phyloP scores from a whole-genome alignment of 2,329 filamentous ascomycete genomes.

The Aspergillus latus region DNA sequence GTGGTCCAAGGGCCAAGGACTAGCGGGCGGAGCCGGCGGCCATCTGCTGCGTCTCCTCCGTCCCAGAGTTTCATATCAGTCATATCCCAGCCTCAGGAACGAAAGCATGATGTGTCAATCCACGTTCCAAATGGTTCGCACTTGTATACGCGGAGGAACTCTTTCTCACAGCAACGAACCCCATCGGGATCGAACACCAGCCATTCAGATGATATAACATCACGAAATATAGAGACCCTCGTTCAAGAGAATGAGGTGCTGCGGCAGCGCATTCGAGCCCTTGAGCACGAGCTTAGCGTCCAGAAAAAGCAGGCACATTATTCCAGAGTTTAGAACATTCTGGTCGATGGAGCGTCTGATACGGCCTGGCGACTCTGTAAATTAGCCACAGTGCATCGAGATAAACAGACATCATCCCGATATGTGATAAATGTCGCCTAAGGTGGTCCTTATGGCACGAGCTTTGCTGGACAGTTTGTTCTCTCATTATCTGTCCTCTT shows the following conservation, averaged over 20 bases:
- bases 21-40: conserved; percentile 42
- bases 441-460: neutral
- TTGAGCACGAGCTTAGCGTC: conserved; percentile 45
- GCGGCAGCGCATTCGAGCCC: conserved; percentile 45
- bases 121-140: conserved; percentile 27
- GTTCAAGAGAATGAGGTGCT: conserved; percentile 50
- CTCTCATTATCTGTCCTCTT: neutral
- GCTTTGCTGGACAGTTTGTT: neutral
- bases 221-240: conserved; percentile 45
- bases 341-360: too few relatives aligned
- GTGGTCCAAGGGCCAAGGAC: conserved; percentile 35
- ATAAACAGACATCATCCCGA: neutral
- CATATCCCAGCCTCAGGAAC: conserved; percentile 28
- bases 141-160: conserved; percentile 32
- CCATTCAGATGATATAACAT: conserved; percentile 45
- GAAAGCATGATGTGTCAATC: conserved; percentile 29
- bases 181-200: conserved; percentile 32
- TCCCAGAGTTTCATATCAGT: conserved; percentile 31
- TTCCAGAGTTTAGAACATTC: neutral
- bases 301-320: conserved; percentile 29
- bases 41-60: conserved; percentile 42
- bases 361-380: too few relatives aligned
- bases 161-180: conserved; percentile 29
- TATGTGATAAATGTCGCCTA: neutral
- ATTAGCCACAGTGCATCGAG: neutral